These are phyloP conservation scores for Pythium apleroticum DNA, from an alignment of 352 stramenopile genomes.

Conservation along the genomic window DNA sequence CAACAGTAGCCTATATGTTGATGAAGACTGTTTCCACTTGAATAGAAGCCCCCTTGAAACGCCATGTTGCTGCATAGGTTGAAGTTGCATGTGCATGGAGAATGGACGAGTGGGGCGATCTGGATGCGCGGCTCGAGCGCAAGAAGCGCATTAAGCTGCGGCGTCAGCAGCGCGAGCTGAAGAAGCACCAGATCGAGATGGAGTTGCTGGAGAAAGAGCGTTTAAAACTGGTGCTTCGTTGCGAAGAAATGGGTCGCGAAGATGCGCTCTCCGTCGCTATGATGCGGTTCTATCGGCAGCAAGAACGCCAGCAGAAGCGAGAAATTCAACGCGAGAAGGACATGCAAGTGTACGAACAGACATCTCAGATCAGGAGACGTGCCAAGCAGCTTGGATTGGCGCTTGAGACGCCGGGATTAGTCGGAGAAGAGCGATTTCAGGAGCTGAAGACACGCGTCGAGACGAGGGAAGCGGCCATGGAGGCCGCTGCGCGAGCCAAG, in stretches of 20 bases:
- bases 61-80: neutral
- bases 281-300: conserved; percentile 30
- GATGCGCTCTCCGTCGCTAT: conserved; percentile 49
- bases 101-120: conserved; percentile 45
- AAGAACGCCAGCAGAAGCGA: conserved; percentile 14
- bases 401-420: conserved; percentile 34
- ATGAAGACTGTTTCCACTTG: neutral
- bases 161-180: conserved; percentile 50
- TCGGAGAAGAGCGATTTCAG: conserved; percentile 30
- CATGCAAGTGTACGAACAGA: conserved; percentile 32
- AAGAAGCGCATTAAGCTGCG: conserved; percentile 44
- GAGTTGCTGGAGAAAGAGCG: conserved; percentile 37
- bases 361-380: conserved; percentile 28
- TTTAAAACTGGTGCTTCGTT: conserved; percentile 30
- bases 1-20: neutral
- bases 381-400: conserved; percentile 36
- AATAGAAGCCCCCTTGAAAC: conserved; percentile 18
- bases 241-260: conserved; percentile 54
- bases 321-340: conserved; percentile 38
- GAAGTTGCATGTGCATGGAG: conserved; percentile 5
- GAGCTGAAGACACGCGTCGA: conserved; percentile 39
- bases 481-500: conserved; percentile 30
- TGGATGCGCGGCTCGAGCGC: conserved; percentile 47
- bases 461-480: conserved; percentile 32
- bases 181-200: conserved; percentile 30